A percentile compares a stretch with the other conserved stretches of the same genome.
Conservation (phyloP, 768 basidiomycete species). For the Dictyophora rubrovolvata region DNA sequence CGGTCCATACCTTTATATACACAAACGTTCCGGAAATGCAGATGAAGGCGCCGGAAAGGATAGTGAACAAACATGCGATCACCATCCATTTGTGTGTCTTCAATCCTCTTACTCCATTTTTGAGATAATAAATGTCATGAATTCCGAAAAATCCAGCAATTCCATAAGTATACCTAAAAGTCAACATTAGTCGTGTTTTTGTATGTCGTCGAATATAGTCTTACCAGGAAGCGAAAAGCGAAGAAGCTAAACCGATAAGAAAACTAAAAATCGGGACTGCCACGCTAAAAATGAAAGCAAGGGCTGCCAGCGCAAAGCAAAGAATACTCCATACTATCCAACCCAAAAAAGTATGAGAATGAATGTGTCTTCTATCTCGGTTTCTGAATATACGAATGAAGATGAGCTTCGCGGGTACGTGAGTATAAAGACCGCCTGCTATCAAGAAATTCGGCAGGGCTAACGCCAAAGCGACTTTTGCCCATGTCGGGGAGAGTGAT, state of each 20-base stretch:
- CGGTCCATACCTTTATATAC: conserved; percentile 33
- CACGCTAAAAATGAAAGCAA: conserved; percentile 38
- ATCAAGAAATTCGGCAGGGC: conserved; percentile 43
- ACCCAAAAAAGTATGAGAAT: conserved; percentile 39
- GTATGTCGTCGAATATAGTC: conserved; percentile 37
- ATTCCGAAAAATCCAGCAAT: conserved; percentile 37
- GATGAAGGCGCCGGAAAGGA: conserved; percentile 40
- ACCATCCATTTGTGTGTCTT: conserved; percentile 25
- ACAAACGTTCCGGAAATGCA: conserved; percentile 45
- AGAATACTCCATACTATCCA: conserved; percentile 38
- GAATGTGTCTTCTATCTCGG: conserved; percentile 29
- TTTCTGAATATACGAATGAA: conserved; percentile 43
- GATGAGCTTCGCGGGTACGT: conserved; percentile 44
- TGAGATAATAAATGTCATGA: conserved; percentile 35
- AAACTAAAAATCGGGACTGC: conserved; percentile 48
- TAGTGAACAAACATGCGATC: conserved; percentile 30
- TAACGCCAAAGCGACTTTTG: conserved; percentile 39
- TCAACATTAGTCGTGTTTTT: not conserved
- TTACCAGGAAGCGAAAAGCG: conserved; percentile 50
- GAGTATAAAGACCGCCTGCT: conserved; percentile 36
- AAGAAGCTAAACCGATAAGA: conserved; percentile 41
- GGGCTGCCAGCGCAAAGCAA: conserved; percentile 29
- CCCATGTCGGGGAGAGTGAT: conserved; percentile 39
- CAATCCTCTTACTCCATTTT: conserved; percentile 27
- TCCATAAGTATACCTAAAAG: conserved; percentile 13